These are phyloP conservation scores for Puccinia novopanici DNA, from an alignment of 1,284 basidiomycete genomes.

Conservation along the genomic window DNA sequence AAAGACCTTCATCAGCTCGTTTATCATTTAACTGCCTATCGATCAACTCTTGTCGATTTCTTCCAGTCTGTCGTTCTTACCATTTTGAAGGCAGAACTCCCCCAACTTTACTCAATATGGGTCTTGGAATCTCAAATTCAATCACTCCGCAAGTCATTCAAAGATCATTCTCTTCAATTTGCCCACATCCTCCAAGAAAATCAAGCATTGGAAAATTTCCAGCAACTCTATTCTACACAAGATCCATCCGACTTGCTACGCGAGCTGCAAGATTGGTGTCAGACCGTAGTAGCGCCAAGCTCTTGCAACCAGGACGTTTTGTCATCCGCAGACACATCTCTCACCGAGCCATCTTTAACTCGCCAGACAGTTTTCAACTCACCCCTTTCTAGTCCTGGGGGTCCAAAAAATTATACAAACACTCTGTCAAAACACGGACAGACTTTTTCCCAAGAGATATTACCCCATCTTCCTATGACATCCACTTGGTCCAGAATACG, in stretches of 20 bases:
- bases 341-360: slow-evolving; percentile 22
- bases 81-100: slow-evolving; percentile 28
- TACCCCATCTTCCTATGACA: background rate
- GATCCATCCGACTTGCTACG: background rate
- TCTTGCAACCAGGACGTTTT: slow-evolving; percentile 7
- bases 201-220: slow-evolving; percentile 13
- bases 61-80: slow-evolving; percentile 29
- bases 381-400: background rate
- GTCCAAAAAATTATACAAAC: background rate
- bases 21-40: slow-evolving; percentile 12
- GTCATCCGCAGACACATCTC: slow-evolving; percentile 39
- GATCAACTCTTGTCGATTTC: slow-evolving; percentile 33
- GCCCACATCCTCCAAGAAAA: slow-evolving; percentile 5
- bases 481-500: background rate
- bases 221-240: background rate
- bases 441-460: background rate
- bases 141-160: slow-evolving; percentile 5
- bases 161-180: slow-evolving; percentile 23
- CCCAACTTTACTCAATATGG: slow-evolving; percentile 32
- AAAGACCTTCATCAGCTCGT: slow-evolving; percentile 26
- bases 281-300: too few species aligned
- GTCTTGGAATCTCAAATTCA: slow-evolving; percentile 23
- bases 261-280: background rate
- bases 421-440: background rate
- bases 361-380: background rate